Conservation (phyloP, 202 grass and related monocot species). For the Carex arenaria region DNA sequence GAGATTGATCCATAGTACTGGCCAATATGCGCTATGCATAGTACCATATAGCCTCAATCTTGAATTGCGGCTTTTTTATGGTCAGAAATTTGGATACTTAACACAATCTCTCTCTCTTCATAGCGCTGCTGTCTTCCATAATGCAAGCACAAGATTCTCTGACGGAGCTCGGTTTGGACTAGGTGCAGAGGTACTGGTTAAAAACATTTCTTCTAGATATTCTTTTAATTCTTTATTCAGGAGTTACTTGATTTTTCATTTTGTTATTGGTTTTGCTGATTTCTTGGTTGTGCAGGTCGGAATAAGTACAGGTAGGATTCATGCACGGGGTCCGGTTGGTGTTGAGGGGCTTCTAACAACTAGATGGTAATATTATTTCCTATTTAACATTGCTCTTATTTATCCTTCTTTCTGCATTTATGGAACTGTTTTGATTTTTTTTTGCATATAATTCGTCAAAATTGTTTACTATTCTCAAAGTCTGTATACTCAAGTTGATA, state of each 20-base stretch:
- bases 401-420: not conserved
- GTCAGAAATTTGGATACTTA: not conserved
- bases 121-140: constrained; percentile 91
- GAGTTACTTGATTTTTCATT: not conserved
- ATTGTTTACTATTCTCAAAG: not conserved
- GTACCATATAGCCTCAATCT: no score
- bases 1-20: no score
- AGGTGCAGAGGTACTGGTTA: constrained; percentile 75
- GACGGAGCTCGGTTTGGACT: constrained; percentile 96
- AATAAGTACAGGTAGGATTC: constrained; percentile 97
- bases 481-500: not conserved
- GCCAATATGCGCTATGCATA: no score
- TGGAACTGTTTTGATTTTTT: not conserved
- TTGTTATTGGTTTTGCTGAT: constrained; percentile 24
- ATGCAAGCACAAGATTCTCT: constrained; percentile 91
- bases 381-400: not conserved
- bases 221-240: not conserved
- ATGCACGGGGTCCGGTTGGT: constrained; percentile 96
- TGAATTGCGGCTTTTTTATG: not conserved
- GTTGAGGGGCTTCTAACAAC: constrained; percentile 93
- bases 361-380: constrained; percentile 59
- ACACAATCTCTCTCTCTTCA: not conserved
- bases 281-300: constrained; percentile 60
- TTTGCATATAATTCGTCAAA: not conserved
- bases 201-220: not conserved